Percentiles rank a stretch among this genome's conserved stretches.
These are phyloP conservation scores for Phytopythium cucurbitacearum DNA, from an alignment of 352 stramenopile genomes.

Conservation along the genomic window DNA sequence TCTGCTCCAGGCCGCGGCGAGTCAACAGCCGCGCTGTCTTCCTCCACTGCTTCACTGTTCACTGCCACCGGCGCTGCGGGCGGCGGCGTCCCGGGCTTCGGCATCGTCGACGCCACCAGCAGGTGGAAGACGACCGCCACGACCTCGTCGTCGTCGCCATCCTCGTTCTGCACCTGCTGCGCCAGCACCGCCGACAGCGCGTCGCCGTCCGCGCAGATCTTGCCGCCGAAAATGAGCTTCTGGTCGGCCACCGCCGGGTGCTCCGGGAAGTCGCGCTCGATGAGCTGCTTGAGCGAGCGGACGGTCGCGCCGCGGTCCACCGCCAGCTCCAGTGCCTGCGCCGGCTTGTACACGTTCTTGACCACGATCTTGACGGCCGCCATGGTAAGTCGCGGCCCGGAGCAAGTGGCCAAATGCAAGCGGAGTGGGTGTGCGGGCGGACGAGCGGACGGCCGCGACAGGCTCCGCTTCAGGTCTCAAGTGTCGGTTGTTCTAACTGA, in stretches of 20 bases:
- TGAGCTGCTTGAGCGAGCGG: conserved; percentile 52
- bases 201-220: conserved; percentile 73
- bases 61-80: background rate
- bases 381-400: conserved; percentile 11
- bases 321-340: conserved; percentile 45
- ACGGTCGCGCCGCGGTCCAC: conserved; percentile 31
- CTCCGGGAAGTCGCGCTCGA: conserved; percentile 44
- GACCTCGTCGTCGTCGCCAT: conserved; percentile 17
- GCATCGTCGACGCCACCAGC: conserved; percentile 37
- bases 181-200: conserved; percentile 37
- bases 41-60: background rate
- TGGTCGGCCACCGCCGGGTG: conserved; percentile 44
- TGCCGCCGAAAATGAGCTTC: conserved; percentile 86
- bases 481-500: conserved; percentile 12
- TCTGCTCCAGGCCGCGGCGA: conserved; percentile 4
- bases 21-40: conserved; percentile 6
- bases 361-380: conserved; percentile 61
- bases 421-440: background rate
- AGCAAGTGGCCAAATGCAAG: no score
- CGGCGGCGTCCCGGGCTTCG: conserved; percentile 10
- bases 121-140: conserved; percentile 72
- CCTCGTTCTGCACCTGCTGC: conserved; percentile 26
- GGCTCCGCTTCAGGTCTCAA: conserved; percentile 14
- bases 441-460: background rate
- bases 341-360: conserved; percentile 76